Percentiles rank a stretch among this genome's conserved stretches.
phyloP scores from a whole-genome alignment of 345 rosid genomes.

The Clarkia xantiana region DNA sequence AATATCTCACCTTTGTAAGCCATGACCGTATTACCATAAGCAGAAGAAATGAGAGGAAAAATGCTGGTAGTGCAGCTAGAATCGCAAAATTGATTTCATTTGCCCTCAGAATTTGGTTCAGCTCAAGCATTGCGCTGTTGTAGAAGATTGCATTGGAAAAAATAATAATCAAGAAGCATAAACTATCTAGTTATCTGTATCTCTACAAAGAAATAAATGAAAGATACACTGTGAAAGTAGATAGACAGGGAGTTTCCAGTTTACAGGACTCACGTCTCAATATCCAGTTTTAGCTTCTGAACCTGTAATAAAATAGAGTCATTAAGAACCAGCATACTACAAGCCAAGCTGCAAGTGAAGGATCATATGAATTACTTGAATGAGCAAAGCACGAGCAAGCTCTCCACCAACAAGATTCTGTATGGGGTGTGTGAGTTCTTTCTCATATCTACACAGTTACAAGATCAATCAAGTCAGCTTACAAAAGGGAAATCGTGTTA shows the following conservation, averaged over 20 bases:
- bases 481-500: too few species aligned
- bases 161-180: neutral
- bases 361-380: conserved; percentile 44
- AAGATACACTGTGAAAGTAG: conserved; percentile 9
- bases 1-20: conserved; percentile 45
- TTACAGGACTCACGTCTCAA: conserved; percentile 65
- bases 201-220: conserved; percentile 3
- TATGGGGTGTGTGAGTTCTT: conserved; percentile 73
- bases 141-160: neutral
- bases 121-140: conserved; percentile 97
- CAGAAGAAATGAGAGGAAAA: conserved; percentile 54
- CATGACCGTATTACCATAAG: conserved; percentile 53
- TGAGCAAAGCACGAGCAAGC: conserved; percentile 92
- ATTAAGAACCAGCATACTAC: conserved; percentile 7
- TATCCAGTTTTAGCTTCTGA: conserved; percentile 87
- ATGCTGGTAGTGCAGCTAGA: conserved; percentile 95
- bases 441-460: conserved; percentile 58
- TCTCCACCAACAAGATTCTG: conserved; percentile 81
- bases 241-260: conserved; percentile 9
- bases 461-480: conserved; percentile 2
- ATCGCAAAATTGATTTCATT: conserved; percentile 93
- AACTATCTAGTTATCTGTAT: neutral
- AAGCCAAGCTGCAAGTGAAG: conserved; percentile 5
- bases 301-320: conserved; percentile 41
- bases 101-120: conserved; percentile 90